Base-by-base conservation (phyloP, 169 alveolate genomes). In the Cryptosporidium xiaoi region DNA sequence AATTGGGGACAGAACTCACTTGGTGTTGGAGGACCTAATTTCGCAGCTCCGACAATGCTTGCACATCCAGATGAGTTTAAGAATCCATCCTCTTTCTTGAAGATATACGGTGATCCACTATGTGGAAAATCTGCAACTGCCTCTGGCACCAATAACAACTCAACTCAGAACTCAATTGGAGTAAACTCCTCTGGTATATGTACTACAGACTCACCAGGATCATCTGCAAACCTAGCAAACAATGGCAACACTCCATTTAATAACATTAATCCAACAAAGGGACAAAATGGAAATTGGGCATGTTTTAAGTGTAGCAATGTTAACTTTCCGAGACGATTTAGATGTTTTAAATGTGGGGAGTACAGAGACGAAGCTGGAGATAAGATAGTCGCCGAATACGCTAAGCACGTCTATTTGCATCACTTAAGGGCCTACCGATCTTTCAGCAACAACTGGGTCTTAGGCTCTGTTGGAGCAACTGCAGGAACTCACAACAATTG, bases 101-200 rank as follows among this genome's bases (percentile, higher is more conserved):
- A 91, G 83, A 92, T 77, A 1, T 91, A 93, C 82, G 96, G 95
- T 18, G 96, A 93, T 36, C 95, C 95, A 0, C 51, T 92, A 66
- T 91, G 95, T 36, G 91, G 82, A 15, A 64, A 64, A 27, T 27
- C 67, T 33, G 8, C 33, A 20, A 20, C 20, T 27, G 46, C 0
- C n/a, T 20, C 33, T 24, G 24, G 46, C 1, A 13, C 33, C 8
- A 62, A 62, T 5, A 24, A 62, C 18, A 62, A 62, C 18, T 15
- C 24, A 53, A 7, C 64, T 5, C 20, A 53, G 6, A 53, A 53
- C 29, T 7, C 64, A n/a, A n/a, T 12, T n/a, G 64, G 64, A 53
- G 12, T 48, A 48, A 40, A 8, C 48, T 6, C 4, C 48, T 40
- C 48, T 40, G 48, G 48, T 6, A 40, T 40, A 40, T 40, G 48